phyloP scores from a whole-genome alignment of 768 basidiomycete genomes.

The Omphalotus guepiniiformis region DNA sequence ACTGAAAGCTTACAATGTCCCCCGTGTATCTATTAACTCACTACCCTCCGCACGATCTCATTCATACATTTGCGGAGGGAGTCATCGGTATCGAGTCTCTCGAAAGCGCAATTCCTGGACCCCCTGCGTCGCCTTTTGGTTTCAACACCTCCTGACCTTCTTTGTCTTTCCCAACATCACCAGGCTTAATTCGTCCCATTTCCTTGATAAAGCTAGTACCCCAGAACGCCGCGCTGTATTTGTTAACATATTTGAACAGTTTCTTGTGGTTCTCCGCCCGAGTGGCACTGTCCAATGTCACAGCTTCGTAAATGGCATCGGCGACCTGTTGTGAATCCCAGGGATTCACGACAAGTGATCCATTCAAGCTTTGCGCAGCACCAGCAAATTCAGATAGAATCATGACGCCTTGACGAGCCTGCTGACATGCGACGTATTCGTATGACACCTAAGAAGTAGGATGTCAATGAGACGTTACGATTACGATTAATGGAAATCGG shows the following conservation, averaged over 20 bases:
- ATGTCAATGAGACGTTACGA: slow-evolving; percentile 23
- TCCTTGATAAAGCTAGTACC: slow-evolving; percentile 87
- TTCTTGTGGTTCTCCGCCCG: slow-evolving; percentile 94
- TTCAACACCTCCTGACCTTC: slow-evolving; percentile 32
- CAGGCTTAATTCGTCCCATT: slow-evolving; percentile 59
- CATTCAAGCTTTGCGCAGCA: slow-evolving; percentile 93
- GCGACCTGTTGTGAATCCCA: slow-evolving; percentile 99
- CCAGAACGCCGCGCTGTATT: slow-evolving; percentile 93
- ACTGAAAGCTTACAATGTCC: too few species aligned
- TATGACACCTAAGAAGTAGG: slow-evolving; percentile 75
- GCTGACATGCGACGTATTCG: slow-evolving; percentile 96
- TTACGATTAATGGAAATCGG: neutral
- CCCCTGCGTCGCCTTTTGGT: slow-evolving; percentile 29
- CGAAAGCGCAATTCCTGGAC: slow-evolving; percentile 34
- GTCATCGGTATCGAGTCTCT: slow-evolving; percentile 27
- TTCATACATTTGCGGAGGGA: slow-evolving; percentile 6
- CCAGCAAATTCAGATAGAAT: slow-evolving; percentile 99
- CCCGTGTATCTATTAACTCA: too few species aligned
- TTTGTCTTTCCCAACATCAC: slow-evolving; percentile 29
- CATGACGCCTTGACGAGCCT: slow-evolving; percentile 90
- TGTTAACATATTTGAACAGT: slow-evolving; percentile 94
- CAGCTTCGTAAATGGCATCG: slow-evolving; percentile 93
- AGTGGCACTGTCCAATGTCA: slow-evolving; percentile 78
- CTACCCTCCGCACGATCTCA: too few species aligned
- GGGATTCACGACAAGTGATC: slow-evolving; percentile 95